Evolutionary conservation across 2,329 filamentous ascomycete genomes (phyloP).

Genomic region (Akanthomyces lecanii): DNA sequence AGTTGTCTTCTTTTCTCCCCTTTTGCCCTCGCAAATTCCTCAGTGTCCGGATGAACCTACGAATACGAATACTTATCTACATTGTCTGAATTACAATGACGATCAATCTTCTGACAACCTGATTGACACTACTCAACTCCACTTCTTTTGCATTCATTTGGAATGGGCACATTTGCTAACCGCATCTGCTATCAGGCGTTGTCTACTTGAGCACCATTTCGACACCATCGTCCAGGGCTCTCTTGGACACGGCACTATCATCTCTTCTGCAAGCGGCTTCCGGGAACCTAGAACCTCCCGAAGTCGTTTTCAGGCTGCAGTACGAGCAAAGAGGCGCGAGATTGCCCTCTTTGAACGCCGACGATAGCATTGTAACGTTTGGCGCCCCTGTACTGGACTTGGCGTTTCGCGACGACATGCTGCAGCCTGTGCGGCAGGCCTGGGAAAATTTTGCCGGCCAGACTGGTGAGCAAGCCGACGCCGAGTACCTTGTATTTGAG

Average conservation of each 20-base stretch:
- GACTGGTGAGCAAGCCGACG: conserved; percentile 40
- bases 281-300: conserved; percentile 26
- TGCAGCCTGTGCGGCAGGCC: conserved; percentile 63
- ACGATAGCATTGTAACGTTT: conserved; percentile 51
- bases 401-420: conserved; percentile 66
- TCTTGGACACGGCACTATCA: conserved; percentile 38
- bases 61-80: conserved; percentile 96
- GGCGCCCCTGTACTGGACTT: conserved; percentile 59
- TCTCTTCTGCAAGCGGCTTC: conserved; percentile 36
- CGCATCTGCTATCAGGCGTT: conserved; percentile 25
- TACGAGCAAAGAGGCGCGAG: conserved; percentile 48
- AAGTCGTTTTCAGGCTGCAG: conserved; percentile 47
- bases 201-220: conserved; percentile 37
- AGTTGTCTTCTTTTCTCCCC: conserved; percentile 44
- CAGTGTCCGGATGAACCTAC: conserved; percentile 73
- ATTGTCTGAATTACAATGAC: conserved; percentile 96
- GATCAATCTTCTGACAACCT: conserved; percentile 88
- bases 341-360: conserved; percentile 25
- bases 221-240: conserved; percentile 30
- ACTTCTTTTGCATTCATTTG: conserved; percentile 17
- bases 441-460: conserved; percentile 63
- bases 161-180: conserved; percentile 29
- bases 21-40: conserved; percentile 18
- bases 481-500: conserved; percentile 71
- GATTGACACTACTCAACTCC: conserved; percentile 48